Evolutionary conservation across 768 basidiomycete species (phyloP), one percentile per base, ranked within the genome.

Genomic region (Hortiboletus campestris): DNA sequence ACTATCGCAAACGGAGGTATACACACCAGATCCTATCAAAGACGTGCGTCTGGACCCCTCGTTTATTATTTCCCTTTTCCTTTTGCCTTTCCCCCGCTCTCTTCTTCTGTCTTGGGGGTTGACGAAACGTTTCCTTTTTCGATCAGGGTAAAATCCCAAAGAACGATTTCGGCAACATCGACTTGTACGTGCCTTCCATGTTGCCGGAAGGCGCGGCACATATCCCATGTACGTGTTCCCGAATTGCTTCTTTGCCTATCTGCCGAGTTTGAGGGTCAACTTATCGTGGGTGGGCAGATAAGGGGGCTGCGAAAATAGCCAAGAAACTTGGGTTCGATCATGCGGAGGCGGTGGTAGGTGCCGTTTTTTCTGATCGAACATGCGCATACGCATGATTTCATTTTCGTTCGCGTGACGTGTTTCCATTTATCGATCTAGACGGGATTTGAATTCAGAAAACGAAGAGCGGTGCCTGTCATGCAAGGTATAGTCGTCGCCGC

Each of bases 121-220:
- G 28, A 62, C 50, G 39, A 59, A 49, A 49, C 17, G 3, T 35
- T 53, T 46, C 19, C 51, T 39, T 55, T 59, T 66, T 58, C 25
- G 46, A 39, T 28, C 65, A 98, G 95, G 96, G 96, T 32, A 85
- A 83, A 68, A 82, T 99, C 31, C 94, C 94, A 7, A 95, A 91
- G 75, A 99, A 99, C 65, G 84, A 87, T 60, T 99, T 96, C 69
- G 96, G 96, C 17, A 99, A 98, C 69, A 90, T 99, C 60, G 96
- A 99, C 73, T 74, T 99, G 25, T 99, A 96, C 70, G 91, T 91
- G 25, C 88, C 91, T 29, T 87, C 91, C 4, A 99, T 99, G 97
- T 79, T 98, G 31, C 97, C 97, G 2, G 73, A 69, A 49, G 97
- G 97, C 19, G 91, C 84, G 6, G 86, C 78, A 2, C 93, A 98